Conservation (phyloP, 2,329 filamentous ascomycete genomes). For the Colletotrichum salicis region DNA sequence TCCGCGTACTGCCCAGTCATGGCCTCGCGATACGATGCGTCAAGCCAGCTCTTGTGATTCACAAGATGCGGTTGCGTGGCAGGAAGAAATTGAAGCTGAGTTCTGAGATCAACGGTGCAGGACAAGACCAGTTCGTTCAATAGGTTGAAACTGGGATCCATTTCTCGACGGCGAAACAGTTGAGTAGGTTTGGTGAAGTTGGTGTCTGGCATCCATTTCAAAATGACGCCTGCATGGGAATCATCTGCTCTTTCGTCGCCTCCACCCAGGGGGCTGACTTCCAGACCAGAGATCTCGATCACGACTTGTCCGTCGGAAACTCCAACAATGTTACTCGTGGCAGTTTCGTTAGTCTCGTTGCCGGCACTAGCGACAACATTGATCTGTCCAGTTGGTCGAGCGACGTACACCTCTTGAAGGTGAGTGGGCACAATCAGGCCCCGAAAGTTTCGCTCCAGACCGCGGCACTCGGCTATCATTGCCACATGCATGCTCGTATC, state of each 20-base stretch:
- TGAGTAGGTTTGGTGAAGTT: slow-evolving; percentile 1
- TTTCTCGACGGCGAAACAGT: not conserved
- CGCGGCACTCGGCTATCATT: slow-evolving; percentile 37
- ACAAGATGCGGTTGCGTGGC: slow-evolving; percentile 24
- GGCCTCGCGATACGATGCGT: slow-evolving; percentile 6
- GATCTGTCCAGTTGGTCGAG: not conserved
- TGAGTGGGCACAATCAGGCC: slow-evolving; percentile 9
- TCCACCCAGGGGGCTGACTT: not conserved
- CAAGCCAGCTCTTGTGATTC: slow-evolving; percentile 25
- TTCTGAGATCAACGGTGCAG: slow-evolving; percentile 23
- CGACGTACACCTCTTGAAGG: slow-evolving; percentile 20
- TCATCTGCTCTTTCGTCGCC: not conserved
- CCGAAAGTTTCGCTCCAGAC: slow-evolving; percentile 12
- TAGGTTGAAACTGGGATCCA: not conserved
- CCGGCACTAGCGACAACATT: not conserved
- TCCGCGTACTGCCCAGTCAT: slow-evolving; percentile 13
- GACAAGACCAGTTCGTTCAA: slow-evolving; percentile 14
- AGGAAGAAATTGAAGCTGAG: slow-evolving; percentile 20
- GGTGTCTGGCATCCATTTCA: slow-evolving; percentile 30
- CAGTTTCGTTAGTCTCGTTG: not conserved
- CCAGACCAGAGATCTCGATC: slow-evolving; percentile 18
- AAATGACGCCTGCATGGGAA: slow-evolving; percentile 8
- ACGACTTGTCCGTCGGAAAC: slow-evolving; percentile 8
- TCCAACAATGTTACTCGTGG: not conserved
- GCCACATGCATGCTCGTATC: slow-evolving; percentile 47